Evolutionary conservation across 2,329 filamentous ascomycete species (phyloP).

Genomic region (Alternaria ventricosa): DNA sequence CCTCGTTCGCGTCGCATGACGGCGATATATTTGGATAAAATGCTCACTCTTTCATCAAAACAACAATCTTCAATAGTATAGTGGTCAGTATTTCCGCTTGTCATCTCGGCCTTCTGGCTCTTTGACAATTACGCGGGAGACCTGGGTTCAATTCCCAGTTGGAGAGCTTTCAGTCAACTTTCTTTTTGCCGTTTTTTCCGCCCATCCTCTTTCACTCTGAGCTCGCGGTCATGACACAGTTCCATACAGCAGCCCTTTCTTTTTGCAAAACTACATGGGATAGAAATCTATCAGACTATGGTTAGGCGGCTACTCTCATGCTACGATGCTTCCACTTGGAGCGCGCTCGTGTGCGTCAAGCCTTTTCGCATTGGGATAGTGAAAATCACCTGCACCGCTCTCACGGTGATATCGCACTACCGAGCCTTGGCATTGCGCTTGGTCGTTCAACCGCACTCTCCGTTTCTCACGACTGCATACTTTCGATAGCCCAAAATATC

Average conservation of each 20-base stretch:
- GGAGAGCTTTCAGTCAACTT: neutral
- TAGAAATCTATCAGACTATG: neutral
- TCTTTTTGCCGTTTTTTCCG: neutral
- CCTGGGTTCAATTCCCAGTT: conserved; percentile 4
- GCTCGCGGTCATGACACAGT: neutral
- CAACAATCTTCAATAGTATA: conserved; percentile 2
- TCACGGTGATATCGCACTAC: neutral
- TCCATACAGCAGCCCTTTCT: neutral
- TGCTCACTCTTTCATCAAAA: neutral
- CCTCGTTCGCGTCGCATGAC: neutral
- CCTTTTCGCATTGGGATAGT: neutral
- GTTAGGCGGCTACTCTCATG: neutral
- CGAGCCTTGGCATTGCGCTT: neutral
- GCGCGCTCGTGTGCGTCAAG: neutral
- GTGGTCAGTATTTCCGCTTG: conserved; percentile 4
- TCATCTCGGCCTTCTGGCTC: neutral
- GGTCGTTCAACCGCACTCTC: neutral
- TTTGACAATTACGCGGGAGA: neutral
- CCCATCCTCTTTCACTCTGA: no score
- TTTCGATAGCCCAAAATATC: neutral
- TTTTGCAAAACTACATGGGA: neutral
- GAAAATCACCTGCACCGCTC: neutral
- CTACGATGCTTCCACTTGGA: neutral
- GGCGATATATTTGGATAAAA: fast-evolving
- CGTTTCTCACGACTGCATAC: neutral